These are phyloP conservation scores for Apiospora pterosperma DNA, from an alignment of 2,329 filamentous ascomycete genomes.

Conservation along the genomic window DNA sequence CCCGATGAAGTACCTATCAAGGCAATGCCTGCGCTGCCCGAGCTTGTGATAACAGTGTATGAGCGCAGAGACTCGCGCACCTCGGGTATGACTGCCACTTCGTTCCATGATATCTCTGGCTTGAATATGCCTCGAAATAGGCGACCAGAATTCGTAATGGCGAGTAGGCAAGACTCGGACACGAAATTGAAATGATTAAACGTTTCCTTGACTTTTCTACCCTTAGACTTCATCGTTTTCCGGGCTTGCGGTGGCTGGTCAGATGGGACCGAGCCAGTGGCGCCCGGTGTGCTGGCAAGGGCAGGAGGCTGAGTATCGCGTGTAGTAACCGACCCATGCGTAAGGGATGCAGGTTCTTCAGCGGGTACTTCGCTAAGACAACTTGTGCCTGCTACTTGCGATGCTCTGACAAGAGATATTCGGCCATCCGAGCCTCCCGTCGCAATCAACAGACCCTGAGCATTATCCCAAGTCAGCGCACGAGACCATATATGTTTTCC, in stretches of 20 bases:
- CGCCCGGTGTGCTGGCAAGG: not conserved
- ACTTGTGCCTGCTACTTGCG: not conserved
- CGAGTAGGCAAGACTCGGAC: conserved; percentile 47
- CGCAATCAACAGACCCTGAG: conserved; percentile 44
- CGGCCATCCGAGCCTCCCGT: conserved; percentile 86
- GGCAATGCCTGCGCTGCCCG: conserved; percentile 31
- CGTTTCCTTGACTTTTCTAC: conserved; percentile 35
- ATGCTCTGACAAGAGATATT: conserved; percentile 45
- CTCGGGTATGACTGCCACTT: conserved; percentile 32
- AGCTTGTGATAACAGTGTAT: conserved; percentile 45
- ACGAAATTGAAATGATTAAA: conserved; percentile 65
- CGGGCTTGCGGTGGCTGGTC: not conserved
- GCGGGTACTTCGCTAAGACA: not conserved
- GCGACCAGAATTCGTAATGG: conserved; percentile 58
- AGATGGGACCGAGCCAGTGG: not conserved
- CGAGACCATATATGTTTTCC: conserved; percentile 93
- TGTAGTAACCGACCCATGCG: not conserved
- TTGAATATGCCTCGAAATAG: conserved; percentile 46
- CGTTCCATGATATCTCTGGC: conserved; percentile 36
- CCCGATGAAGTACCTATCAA: conserved; percentile 49
- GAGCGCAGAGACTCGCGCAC: conserved; percentile 36
- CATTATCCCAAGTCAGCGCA: conserved; percentile 32
- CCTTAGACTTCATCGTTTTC: conserved; percentile 18
- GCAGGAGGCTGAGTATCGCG: not conserved
- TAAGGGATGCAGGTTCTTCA: not conserved